Evolutionary conservation across 2,329 filamentous ascomycete genomes (phyloP).

Genomic region (Coniochaeta sp.): DNA sequence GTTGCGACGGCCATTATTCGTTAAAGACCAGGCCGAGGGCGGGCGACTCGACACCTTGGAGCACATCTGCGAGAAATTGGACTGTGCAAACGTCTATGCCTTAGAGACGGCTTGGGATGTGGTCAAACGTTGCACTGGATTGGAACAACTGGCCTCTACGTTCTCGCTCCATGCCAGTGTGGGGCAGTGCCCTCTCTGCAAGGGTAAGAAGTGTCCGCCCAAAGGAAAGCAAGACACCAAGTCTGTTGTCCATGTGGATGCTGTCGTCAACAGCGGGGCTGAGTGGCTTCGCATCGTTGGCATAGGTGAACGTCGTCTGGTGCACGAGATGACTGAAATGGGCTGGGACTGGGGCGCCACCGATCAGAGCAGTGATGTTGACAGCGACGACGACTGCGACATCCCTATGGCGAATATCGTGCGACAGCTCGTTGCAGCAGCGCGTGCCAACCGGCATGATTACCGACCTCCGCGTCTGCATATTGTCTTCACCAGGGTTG

Average conservation of each 20-base stretch:
- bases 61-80: background rate
- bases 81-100: background rate
- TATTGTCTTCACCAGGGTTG: slow-evolving; percentile 8
- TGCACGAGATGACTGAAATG: slow-evolving; percentile 15
- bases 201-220: slow-evolving; percentile 2
- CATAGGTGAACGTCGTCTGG: slow-evolving; percentile 13
- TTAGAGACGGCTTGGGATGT: background rate
- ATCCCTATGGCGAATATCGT: slow-evolving; percentile 2
- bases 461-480: slow-evolving; percentile 9
- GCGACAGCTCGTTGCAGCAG: slow-evolving; percentile 4
- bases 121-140: background rate
- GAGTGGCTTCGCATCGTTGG: slow-evolving; percentile 20
- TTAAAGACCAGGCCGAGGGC: background rate
- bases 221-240: background rate
- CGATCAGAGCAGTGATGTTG: slow-evolving; percentile 13
- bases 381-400: slow-evolving; percentile 8
- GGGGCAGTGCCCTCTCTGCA: background rate
- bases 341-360: slow-evolving; percentile 15
- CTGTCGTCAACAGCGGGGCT: slow-evolving; percentile 17
- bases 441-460: slow-evolving; percentile 3
- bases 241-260: slow-evolving; percentile 10
- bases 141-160: background rate
- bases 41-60: background rate
- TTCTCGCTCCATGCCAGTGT: background rate
- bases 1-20: background rate